Evolutionary conservation across 495 filamentous ascomycete species (phyloP).

Genomic region (Podospora conica): DNA sequence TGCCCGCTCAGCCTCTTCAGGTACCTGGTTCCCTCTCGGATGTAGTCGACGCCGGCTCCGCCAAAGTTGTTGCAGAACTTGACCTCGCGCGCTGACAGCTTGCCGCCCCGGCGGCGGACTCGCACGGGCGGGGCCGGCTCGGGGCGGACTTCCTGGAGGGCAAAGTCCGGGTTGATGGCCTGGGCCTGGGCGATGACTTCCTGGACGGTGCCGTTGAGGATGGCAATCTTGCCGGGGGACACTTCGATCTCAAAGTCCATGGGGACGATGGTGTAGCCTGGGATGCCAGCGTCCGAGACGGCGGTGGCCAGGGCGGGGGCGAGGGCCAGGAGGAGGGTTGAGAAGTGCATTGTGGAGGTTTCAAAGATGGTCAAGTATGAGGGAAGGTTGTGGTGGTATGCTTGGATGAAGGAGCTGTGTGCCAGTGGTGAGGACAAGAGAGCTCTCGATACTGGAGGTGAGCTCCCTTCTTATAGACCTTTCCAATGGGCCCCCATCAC

Average conservation of each 20-base stretch:
- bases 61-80: conserved; percentile 6
- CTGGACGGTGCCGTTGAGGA: conserved; percentile 8
- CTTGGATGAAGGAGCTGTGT: neutral
- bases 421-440: neutral
- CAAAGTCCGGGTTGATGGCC: conserved; percentile 24
- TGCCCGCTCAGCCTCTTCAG: neutral
- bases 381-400: neutral
- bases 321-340: neutral
- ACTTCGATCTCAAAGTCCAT: neutral
- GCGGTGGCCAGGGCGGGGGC: neutral
- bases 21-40: neutral
- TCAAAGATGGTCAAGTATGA: neutral
- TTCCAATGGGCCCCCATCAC: neutral
- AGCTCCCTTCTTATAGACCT: neutral
- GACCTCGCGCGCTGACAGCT: neutral
- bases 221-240: neutral
- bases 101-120: neutral
- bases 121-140: neutral
- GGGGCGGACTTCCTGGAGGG: conserved; percentile 28
- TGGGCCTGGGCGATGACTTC: conserved; percentile 8
- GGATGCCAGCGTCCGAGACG: neutral
- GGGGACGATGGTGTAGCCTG: conserved; percentile 4
- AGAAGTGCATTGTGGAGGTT: neutral
- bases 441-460: too few species aligned
- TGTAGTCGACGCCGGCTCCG: neutral